Evolutionary conservation across 352 stramenopile genomes (phyloP).

Genomic region (Globisporangium camurandrum): DNA sequence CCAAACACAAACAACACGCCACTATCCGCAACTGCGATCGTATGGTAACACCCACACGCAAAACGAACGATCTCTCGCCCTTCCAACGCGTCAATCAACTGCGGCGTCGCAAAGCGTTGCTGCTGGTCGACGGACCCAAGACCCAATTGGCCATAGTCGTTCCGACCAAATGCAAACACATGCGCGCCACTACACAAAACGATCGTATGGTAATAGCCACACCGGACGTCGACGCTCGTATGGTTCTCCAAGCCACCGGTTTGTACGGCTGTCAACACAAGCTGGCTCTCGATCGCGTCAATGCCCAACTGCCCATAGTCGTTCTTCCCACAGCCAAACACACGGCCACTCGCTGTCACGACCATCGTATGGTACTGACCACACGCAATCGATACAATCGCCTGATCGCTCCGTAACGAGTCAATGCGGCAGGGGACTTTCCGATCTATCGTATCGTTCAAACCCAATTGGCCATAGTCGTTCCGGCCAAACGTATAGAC

Average conservation of each 20-base stretch:
- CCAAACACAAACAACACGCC: slow-evolving; percentile 90
- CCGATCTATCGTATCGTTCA: slow-evolving; percentile 83
- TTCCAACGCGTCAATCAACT: slow-evolving; percentile 63
- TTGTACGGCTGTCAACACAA: slow-evolving; percentile 42
- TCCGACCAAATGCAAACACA: slow-evolving; percentile 86
- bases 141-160: slow-evolving; percentile 92
- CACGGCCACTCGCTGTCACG: slow-evolving; percentile 48
- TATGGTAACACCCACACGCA: slow-evolving; percentile 90
- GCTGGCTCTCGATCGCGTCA: slow-evolving; percentile 62
- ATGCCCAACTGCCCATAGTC: slow-evolving; percentile 91
- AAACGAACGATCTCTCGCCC: slow-evolving; percentile 82
- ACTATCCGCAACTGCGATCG: slow-evolving; percentile 81
- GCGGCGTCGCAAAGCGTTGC: slow-evolving; percentile 49
- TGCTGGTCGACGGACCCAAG: slow-evolving; percentile 71
- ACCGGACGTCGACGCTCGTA: slow-evolving; percentile 71
- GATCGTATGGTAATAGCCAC: slow-evolving; percentile 91
- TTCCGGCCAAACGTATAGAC: slow-evolving; percentile 90
- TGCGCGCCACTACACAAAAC: slow-evolving; percentile 59
- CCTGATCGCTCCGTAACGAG: slow-evolving; percentile 42
- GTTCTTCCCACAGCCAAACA: slow-evolving; percentile 90
- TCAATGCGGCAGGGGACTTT: slow-evolving; percentile 78
- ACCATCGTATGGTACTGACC: slow-evolving; percentile 90
- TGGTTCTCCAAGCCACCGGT: slow-evolving; percentile 57
- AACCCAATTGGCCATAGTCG: slow-evolving; percentile 89
- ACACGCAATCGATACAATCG: slow-evolving; percentile 74